phyloP scores from a whole-genome alignment of 495 filamentous ascomycete species.

The Haplographium delicatum region DNA sequence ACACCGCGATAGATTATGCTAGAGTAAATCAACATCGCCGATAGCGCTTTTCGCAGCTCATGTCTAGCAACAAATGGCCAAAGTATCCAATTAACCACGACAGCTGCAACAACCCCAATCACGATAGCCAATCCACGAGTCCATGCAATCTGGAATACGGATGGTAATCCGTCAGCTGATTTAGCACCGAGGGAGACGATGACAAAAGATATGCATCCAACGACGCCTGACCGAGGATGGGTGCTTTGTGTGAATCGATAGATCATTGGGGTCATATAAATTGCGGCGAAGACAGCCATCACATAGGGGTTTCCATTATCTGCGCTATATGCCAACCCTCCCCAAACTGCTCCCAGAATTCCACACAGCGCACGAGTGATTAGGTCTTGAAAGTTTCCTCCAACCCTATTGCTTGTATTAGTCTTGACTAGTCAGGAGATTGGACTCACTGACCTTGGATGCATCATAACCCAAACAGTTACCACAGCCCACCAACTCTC shows the following conservation, averaged over 20 bases:
- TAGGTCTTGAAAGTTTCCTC: constrained; percentile 51
- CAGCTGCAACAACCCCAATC: constrained; percentile 43
- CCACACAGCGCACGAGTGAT: constrained; percentile 40
- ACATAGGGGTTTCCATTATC: constrained; percentile 47
- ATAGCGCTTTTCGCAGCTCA: constrained; percentile 50
- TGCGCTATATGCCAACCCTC: constrained; percentile 44
- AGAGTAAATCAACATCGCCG: constrained; percentile 48
- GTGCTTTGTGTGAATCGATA: constrained; percentile 51
- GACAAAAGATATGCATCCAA: constrained; percentile 48
- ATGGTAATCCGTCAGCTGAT: constrained; percentile 27
- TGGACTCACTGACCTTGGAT: constrained; percentile 38
- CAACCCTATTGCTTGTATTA: constrained; percentile 33
- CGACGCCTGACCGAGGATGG: constrained; percentile 39
- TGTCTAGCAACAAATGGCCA: constrained; percentile 58
- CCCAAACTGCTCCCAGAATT: constrained; percentile 48
- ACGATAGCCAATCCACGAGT: constrained; percentile 44
- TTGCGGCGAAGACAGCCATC: constrained; percentile 48
- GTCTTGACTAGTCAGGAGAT: too few relatives aligned
- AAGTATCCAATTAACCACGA: constrained; percentile 52
- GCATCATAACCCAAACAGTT: constrained; percentile 55
- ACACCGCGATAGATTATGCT: constrained; percentile 50
- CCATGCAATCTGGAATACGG: constrained; percentile 38
- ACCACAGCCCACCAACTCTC: constrained; percentile 54
- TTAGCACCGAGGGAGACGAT: constrained; percentile 46
- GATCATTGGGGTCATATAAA: constrained; percentile 54